Conservation (phyloP, 2,329 filamentous ascomycete species). For the Claviceps sp. region DNA sequence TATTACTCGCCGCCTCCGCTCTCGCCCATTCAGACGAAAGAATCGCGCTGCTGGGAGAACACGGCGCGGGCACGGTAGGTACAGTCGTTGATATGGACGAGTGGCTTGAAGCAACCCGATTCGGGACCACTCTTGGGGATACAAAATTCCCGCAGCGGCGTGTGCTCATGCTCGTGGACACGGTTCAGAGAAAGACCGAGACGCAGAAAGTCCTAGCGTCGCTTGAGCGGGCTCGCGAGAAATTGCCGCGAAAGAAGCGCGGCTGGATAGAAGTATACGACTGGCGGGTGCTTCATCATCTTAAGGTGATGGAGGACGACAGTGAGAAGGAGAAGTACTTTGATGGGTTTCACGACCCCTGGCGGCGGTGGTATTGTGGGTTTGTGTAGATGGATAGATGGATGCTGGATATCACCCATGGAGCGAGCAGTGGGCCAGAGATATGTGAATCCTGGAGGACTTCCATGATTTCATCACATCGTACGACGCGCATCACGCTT, state of each 20-base stretch:
- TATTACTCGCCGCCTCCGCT: slow-evolving; percentile 31
- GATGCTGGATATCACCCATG: background rate
- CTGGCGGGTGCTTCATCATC: slow-evolving; percentile 30
- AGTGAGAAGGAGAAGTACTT: slow-evolving; percentile 18
- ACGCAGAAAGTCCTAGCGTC: slow-evolving; percentile 20
- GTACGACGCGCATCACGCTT: too few relatives aligned
- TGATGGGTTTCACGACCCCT: slow-evolving; percentile 25
- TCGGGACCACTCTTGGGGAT: slow-evolving; percentile 1
- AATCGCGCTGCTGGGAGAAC: slow-evolving; percentile 24
- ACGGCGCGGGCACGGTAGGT: slow-evolving; percentile 28
- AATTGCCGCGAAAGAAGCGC: slow-evolving; percentile 14
- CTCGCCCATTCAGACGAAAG: slow-evolving; percentile 21
- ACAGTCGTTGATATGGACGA: slow-evolving; percentile 20
- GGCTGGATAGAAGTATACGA: slow-evolving; percentile 31
- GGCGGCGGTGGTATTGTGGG: slow-evolving; percentile 31
- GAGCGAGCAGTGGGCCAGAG: too few relatives aligned
- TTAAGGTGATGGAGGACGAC: slow-evolving; percentile 26
- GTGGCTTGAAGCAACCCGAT: slow-evolving; percentile 16
- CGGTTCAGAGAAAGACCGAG: slow-evolving; percentile 15
- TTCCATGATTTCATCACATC: too few relatives aligned
- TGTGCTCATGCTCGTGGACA: slow-evolving; percentile 27
- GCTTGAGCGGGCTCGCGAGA: slow-evolving; percentile 18
- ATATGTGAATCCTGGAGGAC: too few relatives aligned
- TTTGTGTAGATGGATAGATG: slow-evolving; percentile 22
- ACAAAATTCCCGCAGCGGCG: background rate